These are phyloP conservation scores for Puccinia coronata DNA, from an alignment of 1,284 basidiomycete species.

Conservation along the genomic window DNA sequence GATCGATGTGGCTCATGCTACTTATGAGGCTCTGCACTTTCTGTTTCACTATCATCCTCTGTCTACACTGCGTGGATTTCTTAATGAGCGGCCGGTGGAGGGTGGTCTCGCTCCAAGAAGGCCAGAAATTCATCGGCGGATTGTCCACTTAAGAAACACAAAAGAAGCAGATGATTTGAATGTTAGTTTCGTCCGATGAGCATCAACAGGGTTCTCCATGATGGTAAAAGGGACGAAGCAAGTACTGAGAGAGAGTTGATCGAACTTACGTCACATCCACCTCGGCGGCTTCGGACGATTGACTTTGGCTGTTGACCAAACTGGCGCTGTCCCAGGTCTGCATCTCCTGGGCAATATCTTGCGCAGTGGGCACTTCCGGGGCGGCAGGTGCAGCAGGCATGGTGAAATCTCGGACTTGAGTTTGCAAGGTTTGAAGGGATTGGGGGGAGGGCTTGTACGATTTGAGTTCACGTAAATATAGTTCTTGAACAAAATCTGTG, in stretches of 20 bases:
- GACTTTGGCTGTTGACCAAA: conserved; percentile 32
- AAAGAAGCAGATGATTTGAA: neutral
- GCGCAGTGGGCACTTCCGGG: conserved; percentile 59
- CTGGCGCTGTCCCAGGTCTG: conserved; percentile 56
- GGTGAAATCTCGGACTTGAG: conserved; percentile 61
- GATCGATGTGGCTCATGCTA: neutral
- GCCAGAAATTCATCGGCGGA: conserved; percentile 45
- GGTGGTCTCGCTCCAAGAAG: conserved; percentile 47
- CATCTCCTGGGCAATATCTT: conserved; percentile 60
- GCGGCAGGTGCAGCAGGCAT: conserved; percentile 59
- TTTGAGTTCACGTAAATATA: conserved; percentile 88
- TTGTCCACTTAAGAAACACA: conserved; percentile 16
- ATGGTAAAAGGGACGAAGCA: neutral
- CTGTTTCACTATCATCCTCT: neutral
- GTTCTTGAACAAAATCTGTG: conserved; percentile 84
- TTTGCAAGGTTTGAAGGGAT: conserved; percentile 51
- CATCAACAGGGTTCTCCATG: neutral
- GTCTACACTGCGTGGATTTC: neutral
- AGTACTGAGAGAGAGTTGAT: neutral
- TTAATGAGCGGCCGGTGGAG: conserved; percentile 31
- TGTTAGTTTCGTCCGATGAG: neutral
- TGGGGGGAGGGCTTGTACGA: conserved; percentile 71
- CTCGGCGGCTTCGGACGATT: conserved; percentile 10
- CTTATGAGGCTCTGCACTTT: neutral
- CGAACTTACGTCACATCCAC: conserved; percentile 27